A percentile compares a stretch with the other conserved stretches of the same genome.
Evolutionary conservation across 805 yeast genomes (phyloP).

Genomic region (Ogataea methylovora): DNA sequence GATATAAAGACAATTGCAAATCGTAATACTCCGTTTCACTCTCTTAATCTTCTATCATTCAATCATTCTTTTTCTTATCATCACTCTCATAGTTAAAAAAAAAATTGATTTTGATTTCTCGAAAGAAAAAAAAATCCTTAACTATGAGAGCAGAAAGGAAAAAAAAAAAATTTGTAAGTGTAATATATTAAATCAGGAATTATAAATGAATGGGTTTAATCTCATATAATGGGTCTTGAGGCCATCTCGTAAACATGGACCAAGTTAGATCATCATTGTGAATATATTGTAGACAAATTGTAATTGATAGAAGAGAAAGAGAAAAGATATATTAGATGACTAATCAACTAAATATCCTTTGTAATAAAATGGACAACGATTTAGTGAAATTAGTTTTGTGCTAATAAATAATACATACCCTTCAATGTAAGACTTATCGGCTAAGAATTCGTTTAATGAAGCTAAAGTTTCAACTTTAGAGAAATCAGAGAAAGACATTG

Average conservation of each 20-base stretch:
- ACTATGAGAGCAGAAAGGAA: too few species aligned
- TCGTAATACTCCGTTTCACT: neutral
- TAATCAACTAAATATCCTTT: neutral
- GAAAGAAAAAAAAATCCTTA: too few species aligned
- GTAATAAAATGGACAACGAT: neutral
- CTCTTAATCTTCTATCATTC: too few species aligned
- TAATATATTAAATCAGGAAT: slow-evolving; percentile 44
- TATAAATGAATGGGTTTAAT: too few species aligned
- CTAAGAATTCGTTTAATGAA: slow-evolving; percentile 77
- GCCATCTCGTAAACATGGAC: slow-evolving; percentile 98
- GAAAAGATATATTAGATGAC: neutral
- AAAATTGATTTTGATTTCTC: too few species aligned
- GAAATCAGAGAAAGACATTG: slow-evolving; percentile 76
- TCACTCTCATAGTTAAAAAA: too few species aligned
- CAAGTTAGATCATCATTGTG: slow-evolving; percentile 66
- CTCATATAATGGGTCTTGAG: slow-evolving; percentile 94
- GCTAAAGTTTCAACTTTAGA: slow-evolving; percentile 67
- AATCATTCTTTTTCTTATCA: too few species aligned
- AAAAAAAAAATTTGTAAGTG: too few species aligned
- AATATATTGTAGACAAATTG: neutral
- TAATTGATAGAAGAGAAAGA: neutral
- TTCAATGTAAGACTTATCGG: slow-evolving; percentile 89
- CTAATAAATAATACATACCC: slow-evolving; percentile 61
- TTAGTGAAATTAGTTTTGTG: neutral
- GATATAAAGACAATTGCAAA: neutral